Base-by-base conservation (phyloP, 495 filamentous ascomycete genomes). In the Talaromyces stipitatus region DNA sequence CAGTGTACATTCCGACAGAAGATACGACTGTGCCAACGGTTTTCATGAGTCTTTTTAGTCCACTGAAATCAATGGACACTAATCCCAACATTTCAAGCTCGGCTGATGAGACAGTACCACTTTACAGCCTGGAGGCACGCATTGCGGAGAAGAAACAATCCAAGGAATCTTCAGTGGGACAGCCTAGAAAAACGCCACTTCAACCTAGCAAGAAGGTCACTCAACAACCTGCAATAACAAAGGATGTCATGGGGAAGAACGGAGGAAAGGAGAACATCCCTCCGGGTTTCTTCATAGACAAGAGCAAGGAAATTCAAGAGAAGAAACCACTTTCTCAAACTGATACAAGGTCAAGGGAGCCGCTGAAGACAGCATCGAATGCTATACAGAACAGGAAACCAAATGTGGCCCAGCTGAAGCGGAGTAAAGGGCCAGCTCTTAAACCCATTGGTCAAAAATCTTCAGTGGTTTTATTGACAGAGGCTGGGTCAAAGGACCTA, bases 211-310 rank as follows among this genome's bases (percentile, higher is more conserved):
- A 58, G 2, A 70, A 67, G 10, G 45, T 69, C 48, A 23, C 58
- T 4, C 77, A 78, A 58, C 68, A 72, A 50, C 46, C 58, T 46
- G 60, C 50, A 9, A 57, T 58, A 12, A 58, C 59, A 9, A 38
- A 61, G n/a, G 74, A 80, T 57, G 54, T 73, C 24, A 54, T 64
- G 58, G 76, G 73, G 14, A 71, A 66, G 50, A 73, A 73, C 57
- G 70, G 71, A 0, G 77, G 76, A 30, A 80, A 80, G 33, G 77
- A 79, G 55, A 80, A 78, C 16, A 64, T 76, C 1, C 75, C 75
- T 3, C 75, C 74, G 4, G 75, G 74, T 2, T 48, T 56, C 32
- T 4, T 47, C 23, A 10, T 64, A 12, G 58, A 60, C 4, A 22
- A 50, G 54, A 65, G 63, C 11, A 57, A 59, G 26, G 20, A 12